Conservation (phyloP, 768 basidiomycete species). For the Mycena olivaceomarginata region DNA sequence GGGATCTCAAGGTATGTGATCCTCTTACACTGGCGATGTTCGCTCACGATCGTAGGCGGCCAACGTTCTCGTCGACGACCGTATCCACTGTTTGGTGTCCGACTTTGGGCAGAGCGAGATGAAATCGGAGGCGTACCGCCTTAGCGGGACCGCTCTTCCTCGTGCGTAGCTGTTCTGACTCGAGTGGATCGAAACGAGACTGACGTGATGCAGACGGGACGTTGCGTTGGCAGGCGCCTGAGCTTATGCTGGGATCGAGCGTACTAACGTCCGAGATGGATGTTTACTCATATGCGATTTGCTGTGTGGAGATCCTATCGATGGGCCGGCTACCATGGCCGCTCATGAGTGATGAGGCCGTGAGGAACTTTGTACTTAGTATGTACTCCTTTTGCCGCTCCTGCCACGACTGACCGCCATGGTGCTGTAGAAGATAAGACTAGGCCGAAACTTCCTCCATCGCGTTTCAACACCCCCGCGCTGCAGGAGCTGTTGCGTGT, state of each 20-base stretch:
- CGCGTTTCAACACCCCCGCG: conserved; percentile 55
- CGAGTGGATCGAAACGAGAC: conserved; percentile 15
- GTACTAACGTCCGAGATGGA: conserved; percentile 74
- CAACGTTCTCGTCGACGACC: conserved; percentile 86
- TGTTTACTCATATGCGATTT: conserved; percentile 82
- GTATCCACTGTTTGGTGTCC: conserved; percentile 80
- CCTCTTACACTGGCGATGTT: neutral
- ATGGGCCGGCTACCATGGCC: conserved; percentile 80
- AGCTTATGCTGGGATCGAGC: conserved; percentile 71
- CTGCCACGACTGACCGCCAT: conserved; percentile 35
- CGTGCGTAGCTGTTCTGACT: conserved; percentile 59
- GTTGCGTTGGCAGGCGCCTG: conserved; percentile 84
- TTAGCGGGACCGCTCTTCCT: conserved; percentile 70
- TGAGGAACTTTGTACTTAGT: conserved; percentile 73
- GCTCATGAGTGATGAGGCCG: conserved; percentile 67
- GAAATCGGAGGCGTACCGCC: conserved; percentile 80
- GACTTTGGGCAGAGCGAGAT: conserved; percentile 92
- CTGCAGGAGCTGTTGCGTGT: conserved; percentile 66
- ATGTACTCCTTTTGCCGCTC: conserved; percentile 36
- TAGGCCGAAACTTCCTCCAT: conserved; percentile 69
- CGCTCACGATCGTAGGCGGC: conserved; percentile 64
- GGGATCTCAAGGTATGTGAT: conserved; percentile 82
- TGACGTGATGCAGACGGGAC: conserved; percentile 69
- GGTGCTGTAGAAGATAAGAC: conserved; percentile 64
- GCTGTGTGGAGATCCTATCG: conserved; percentile 77